Conservation (phyloP, 805 yeast species). For the Candida quercuum region DNA sequence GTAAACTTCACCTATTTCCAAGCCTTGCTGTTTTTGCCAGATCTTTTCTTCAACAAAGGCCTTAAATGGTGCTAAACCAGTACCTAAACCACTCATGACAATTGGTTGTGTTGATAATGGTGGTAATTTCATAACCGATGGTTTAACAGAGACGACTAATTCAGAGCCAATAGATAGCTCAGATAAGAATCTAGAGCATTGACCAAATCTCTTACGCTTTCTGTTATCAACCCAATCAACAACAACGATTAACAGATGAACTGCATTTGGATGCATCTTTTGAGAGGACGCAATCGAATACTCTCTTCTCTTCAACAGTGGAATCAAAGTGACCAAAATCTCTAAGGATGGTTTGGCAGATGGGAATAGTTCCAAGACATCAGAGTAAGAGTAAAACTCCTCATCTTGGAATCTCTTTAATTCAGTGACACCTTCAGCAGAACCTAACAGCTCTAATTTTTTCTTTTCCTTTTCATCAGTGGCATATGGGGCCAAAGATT, state of each 20-base stretch:
- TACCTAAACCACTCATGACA: slow-evolving; percentile 95
- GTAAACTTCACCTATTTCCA: slow-evolving; percentile 83
- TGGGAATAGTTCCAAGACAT: slow-evolving; percentile 70
- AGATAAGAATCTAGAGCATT: slow-evolving; percentile 86
- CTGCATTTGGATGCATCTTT: slow-evolving; percentile 83
- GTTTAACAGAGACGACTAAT: slow-evolving; percentile 89
- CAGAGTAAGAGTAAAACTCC: slow-evolving; percentile 76
- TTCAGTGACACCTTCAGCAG: slow-evolving; percentile 79
- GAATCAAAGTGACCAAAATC: slow-evolving; percentile 66
- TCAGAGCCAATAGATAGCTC: slow-evolving; percentile 77
- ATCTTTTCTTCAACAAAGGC: slow-evolving; percentile 94
- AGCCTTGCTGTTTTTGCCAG: slow-evolving; percentile 88
- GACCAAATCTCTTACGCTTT: slow-evolving; percentile 88
- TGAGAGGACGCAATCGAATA: slow-evolving; percentile 97
- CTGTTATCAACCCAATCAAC: slow-evolving; percentile 90
- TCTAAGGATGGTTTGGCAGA: slow-evolving; percentile 74
- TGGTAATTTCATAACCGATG: slow-evolving; percentile 95
- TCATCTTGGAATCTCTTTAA: slow-evolving; percentile 82
- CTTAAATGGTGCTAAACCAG: slow-evolving; percentile 97
- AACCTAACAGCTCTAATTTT: slow-evolving; percentile 55
- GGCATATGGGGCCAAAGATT: slow-evolving; percentile 70
- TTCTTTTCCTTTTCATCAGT: slow-evolving; percentile 62
- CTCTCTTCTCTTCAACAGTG: slow-evolving; percentile 93
- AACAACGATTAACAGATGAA: slow-evolving; percentile 87
- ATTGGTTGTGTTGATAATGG: slow-evolving; percentile 83